Evolutionary conservation across 441 rosid genomes (phyloP).

Genomic region (Brassica balearica): DNA sequence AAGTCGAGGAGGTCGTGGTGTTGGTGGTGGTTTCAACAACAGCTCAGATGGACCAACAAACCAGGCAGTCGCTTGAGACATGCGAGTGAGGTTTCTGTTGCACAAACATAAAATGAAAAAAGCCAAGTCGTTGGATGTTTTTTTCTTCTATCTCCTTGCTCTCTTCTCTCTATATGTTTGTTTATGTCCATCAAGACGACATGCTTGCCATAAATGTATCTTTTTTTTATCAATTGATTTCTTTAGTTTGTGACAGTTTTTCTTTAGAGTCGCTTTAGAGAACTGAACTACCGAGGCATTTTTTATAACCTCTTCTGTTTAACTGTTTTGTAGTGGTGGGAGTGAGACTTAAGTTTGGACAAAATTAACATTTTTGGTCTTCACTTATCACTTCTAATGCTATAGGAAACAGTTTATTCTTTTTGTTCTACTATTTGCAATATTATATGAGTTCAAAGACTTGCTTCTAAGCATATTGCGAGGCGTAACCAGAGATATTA

Average conservation of each 20-base stretch:
- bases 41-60: constrained; percentile 60
- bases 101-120: constrained; percentile 36
- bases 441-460: not conserved
- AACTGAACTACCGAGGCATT: not conserved
- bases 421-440: not conserved
- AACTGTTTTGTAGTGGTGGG: not conserved
- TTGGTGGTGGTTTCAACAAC: constrained; percentile 66
- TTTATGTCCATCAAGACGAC: constrained; percentile 45
- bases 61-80: constrained; percentile 70
- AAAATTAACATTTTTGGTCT: not conserved
- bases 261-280: constrained; percentile 20
- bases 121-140: constrained; percentile 40
- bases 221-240: constrained; percentile 17
- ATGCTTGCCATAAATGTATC: constrained; percentile 43
- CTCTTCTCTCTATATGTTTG: constrained; percentile 33
- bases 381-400: not conserved
- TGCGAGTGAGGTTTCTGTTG: constrained; percentile 42
- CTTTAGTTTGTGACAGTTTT: constrained; percentile 33
- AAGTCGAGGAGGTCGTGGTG: constrained; percentile 32
- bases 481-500: not conserved
- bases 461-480: not conserved
- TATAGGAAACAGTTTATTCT: not conserved
- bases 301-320: not conserved
- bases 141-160: constrained; percentile 44
- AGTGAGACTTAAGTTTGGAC: not conserved